Base-by-base conservation (phyloP, 2,329 filamentous ascomycete genomes). In the Arthrobotrys musiformis region DNA sequence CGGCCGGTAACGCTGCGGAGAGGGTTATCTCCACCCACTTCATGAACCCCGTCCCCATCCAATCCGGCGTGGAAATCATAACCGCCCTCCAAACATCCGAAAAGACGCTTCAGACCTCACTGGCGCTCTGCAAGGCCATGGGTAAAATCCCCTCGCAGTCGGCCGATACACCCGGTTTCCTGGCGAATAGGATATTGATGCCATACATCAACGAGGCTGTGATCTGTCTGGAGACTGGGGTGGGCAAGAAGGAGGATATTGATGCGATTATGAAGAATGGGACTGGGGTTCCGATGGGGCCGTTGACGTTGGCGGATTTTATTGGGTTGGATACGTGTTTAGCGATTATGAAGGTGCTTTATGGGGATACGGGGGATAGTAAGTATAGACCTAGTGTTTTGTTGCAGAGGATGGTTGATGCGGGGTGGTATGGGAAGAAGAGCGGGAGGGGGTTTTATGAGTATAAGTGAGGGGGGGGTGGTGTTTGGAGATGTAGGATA, bases 221-320 rank as follows among this genome's bases (percentile, higher is more conserved):
- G 80, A 94, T 97, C 79, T 99, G 95, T 84, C 87, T 99, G 13
- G 95, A 99, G 85, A 97, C 95, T 0, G 92, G 93, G 2, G 90
- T 99, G 0, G 95, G 95, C 17, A 88, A 89, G 79, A 91, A 92
- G 80, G 94, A 98, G 82, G 92, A 94, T 79, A 99, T 99, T 80
- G 95, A 99, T 82, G 90, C 88, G 79, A 99, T 99, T 81, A 99
- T 99, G 95, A 98, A 97, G 88, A 97, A 97, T 81, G 95, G 95
- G 54, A 99, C 95, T 22, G 97, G 97, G 82, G 95, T 99, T 44
- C 95, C 95, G 24, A 99, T 99, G 95, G 95, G 95, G 0, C 95
- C 95, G 8, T 86, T 99, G 79, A 91, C 93, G 81, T 85, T 99
- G 81, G 95, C 95, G 1, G 95, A 99, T 84, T 99, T 99, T 82